Conservation (phyloP, 1,139 yeast genomes). For the Petasospora rhodanensis region DNA sequence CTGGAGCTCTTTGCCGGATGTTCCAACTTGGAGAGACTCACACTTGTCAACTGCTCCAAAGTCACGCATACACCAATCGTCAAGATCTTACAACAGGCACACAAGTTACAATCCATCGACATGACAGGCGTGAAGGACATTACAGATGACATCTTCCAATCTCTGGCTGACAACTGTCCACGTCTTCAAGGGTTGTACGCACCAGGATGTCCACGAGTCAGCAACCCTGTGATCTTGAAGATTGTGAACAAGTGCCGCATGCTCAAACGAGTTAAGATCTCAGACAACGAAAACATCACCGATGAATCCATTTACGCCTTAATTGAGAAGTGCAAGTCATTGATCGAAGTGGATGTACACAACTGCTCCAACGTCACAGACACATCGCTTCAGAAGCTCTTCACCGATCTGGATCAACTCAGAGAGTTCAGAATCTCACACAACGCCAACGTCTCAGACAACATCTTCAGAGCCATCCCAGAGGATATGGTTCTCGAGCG, state of each 20-base stretch:
- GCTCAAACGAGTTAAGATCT: conserved; percentile 78
- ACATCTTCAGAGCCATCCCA: conserved; percentile 37
- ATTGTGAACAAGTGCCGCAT: conserved; percentile 64
- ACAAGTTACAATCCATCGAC: conserved; percentile 78
- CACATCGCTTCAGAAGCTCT: conserved; percentile 53
- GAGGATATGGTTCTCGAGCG: conserved; percentile 33
- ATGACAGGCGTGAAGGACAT: conserved; percentile 76
- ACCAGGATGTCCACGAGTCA: conserved; percentile 70
- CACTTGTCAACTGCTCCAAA: conserved; percentile 74
- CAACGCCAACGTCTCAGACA: conserved; percentile 67
- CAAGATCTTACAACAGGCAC: conserved; percentile 58
- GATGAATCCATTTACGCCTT: conserved; percentile 64
- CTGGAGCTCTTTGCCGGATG: conserved; percentile 57
- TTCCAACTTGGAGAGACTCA: conserved; percentile 74
- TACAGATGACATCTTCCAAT: conserved; percentile 61
- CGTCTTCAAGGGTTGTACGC: conserved; percentile 88
- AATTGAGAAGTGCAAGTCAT: conserved; percentile 64
- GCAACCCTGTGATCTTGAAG: conserved; percentile 59
- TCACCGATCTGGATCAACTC: conserved; percentile 60
- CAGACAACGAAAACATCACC: conserved; percentile 63
- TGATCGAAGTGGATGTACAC: conserved; percentile 89
- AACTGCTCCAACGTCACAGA: conserved; percentile 76
- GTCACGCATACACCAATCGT: conserved; percentile 61
- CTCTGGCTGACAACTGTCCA: conserved; percentile 69
- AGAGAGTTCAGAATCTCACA: conserved; percentile 82